phyloP scores from a whole-genome alignment of 2,329 filamentous ascomycete species.

The Chalaropsis thielavioides region DNA sequence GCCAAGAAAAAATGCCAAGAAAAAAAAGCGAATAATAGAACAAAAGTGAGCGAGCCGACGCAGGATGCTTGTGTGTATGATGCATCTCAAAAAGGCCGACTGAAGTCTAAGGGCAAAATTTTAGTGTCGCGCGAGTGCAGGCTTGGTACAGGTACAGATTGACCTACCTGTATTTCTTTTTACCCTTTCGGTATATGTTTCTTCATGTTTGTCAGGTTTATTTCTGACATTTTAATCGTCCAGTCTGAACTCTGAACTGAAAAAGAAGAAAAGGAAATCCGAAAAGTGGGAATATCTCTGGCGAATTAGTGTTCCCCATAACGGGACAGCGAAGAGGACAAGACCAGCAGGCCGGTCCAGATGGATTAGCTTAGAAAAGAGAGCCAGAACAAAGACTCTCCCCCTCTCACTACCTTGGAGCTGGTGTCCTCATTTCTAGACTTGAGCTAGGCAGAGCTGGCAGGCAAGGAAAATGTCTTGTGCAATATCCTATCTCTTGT shows the following conservation, averaged over 20 bases:
- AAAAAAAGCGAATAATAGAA: constrained; percentile 2
- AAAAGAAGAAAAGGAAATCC: background rate
- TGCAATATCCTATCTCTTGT: too few relatives aligned
- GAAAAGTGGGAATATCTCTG: too few relatives aligned
- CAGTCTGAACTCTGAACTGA: background rate
- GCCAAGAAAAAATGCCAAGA: background rate
- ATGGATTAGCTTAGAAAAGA: too few relatives aligned
- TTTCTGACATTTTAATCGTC: background rate
- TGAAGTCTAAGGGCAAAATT: constrained; percentile 6
- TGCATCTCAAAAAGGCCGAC: constrained; percentile 1
- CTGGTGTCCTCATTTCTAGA: too few relatives aligned
- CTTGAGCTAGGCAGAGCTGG: too few relatives aligned
- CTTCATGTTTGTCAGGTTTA: too few relatives aligned
- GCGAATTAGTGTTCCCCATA: too few relatives aligned
- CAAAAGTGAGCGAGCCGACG: background rate
- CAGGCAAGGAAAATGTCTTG: too few relatives aligned
- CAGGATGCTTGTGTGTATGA: background rate
- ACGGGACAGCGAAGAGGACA: background rate
- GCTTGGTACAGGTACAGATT: background rate
- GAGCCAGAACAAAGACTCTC: too few relatives aligned
- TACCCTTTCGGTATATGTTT: background rate
- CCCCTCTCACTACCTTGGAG: too few relatives aligned
- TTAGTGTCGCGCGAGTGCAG: background rate
- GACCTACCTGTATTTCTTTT: background rate
- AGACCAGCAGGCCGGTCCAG: too few relatives aligned